phyloP scores from a whole-genome alignment of 169 alveolate genomes.

The Miamiensis avidus region DNA sequence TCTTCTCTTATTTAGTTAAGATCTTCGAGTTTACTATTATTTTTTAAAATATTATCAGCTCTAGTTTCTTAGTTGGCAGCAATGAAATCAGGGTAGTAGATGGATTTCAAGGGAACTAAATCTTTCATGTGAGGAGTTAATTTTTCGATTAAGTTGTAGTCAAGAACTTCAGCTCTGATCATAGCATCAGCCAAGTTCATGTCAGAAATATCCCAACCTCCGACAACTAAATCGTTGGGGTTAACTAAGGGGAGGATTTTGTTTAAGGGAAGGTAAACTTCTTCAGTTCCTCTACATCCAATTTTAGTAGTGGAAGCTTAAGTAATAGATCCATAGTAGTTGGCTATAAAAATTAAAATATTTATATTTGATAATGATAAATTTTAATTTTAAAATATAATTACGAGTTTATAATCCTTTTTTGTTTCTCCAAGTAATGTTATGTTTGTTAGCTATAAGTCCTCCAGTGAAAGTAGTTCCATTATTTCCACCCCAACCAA shows the following conservation, averaged over 20 bases:
- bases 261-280: conserved; percentile 81
- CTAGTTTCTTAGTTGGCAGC: conserved; percentile 89
- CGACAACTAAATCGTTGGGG: conserved; percentile 84
- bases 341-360: conserved; percentile 46
- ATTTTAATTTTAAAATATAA: no score
- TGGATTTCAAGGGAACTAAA: conserved; percentile 81
- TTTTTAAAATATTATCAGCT: conserved; percentile 84
- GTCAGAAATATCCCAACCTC: conserved; percentile 91
- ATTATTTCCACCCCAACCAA: conserved; percentile 93
- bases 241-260: conserved; percentile 84
- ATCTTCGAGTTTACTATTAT: conserved; percentile 74
- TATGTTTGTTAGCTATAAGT: conserved; percentile 82
- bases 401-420: conserved; percentile 66
- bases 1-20: conserved; percentile 80
- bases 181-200: conserved; percentile 84
- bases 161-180: conserved; percentile 87
- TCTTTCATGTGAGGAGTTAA: conserved; percentile 67
- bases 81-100: conserved; percentile 83
- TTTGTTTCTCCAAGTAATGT: conserved; percentile 83
- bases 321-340: conserved; percentile 86
- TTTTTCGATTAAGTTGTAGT: conserved; percentile 74
- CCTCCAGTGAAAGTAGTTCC: conserved; percentile 90
- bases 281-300: conserved; percentile 70
- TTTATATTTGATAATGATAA: no score
- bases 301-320: conserved; percentile 80